A percentile compares a stretch with the other conserved stretches of the same genome.
Evolutionary conservation across 2,329 filamentous ascomycete species (phyloP).

Genomic region (Botryotinia narcissicola): DNA sequence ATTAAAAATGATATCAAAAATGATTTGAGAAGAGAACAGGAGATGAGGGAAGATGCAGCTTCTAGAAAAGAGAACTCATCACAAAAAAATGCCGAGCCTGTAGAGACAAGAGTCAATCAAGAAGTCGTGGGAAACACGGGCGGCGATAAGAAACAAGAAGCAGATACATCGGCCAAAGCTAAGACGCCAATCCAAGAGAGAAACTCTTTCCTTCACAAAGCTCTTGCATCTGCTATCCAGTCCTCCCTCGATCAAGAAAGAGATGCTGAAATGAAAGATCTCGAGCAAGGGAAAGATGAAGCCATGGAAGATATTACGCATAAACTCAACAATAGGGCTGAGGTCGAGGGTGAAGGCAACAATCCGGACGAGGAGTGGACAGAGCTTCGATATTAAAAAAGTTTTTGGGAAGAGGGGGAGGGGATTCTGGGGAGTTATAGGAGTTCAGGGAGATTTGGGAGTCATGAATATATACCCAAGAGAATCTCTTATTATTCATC

Average conservation of each 20-base stretch:
- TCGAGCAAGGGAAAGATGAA: neutral
- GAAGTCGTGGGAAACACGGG: neutral
- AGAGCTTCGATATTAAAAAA: neutral
- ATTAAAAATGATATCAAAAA: neutral
- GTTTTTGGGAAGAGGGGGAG: too few species aligned
- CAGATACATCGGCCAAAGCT: neutral
- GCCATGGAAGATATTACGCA: neutral
- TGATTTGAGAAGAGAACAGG: neutral
- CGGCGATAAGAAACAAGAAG: neutral
- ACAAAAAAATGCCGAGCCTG: neutral
- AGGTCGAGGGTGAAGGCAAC: fast-evolving
- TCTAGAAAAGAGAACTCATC: neutral
- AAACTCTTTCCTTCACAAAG: fast-evolving
- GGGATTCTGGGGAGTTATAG: too few species aligned
- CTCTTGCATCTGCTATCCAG: too few species aligned
- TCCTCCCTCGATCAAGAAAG: neutral
- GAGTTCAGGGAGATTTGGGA: too few species aligned
- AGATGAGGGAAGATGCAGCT: neutral
- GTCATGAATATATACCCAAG: too few species aligned
- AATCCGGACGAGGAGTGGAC: neutral
- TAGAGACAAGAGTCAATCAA: neutral
- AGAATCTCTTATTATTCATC: too few species aligned
- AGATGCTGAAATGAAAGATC: neutral
- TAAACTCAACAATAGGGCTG: neutral
- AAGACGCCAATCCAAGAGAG: neutral